Base-by-base conservation (phyloP, 176 grass and related monocot genomes). In the Carex kokanica region DNA sequence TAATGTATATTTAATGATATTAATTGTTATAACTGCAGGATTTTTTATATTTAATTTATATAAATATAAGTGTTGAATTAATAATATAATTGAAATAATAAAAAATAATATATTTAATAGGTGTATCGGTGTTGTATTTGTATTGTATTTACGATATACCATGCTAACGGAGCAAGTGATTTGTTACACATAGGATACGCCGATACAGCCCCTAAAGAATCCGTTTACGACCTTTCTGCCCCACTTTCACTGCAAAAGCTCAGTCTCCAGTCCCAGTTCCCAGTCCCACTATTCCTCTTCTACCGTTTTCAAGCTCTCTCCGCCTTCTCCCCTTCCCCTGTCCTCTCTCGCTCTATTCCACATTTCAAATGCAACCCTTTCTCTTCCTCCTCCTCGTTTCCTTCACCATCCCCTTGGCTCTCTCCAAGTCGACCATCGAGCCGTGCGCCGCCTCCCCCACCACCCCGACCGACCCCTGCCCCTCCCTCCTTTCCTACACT, bases 401-500 rank as follows among this genome's bases (percentile, higher is more conserved):
- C 49, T n/a, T 47, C 41, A 24, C 38, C 25, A 53, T 69, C 15
- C 27, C 83, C 8, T 12, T 10, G 20, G 51, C 70, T 0, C 0
- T 66, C 85, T 83, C 86, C 58, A 97, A 89, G 72, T 94, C 94
- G 2, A 92, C 85, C 13, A 86, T 94, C 80, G 94, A 97, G 86
- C 86, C 94, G 47, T 97, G 94, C 88, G 68, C 90, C 41, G 87
- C 85, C 41, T 80, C 92, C 63, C 86, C 89, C 18, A 55, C 92
- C 67, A 88, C 91, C 79, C 79, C 88, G 1, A 85, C 91, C 18
- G 56, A 63, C 43, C 60, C 92, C 45, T 97, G 94, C 69, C 90
- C 88, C 0, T 87, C 94, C 7, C 88, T 94, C 16, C 91, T 97
- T 79, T 89, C 89, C 85, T 97, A 97, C 94, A 90, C 94, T 2